Percentiles rank a stretch among this genome's conserved stretches.
Evolutionary conservation across 768 basidiomycete species (phyloP).

Genomic region (Strobilomyces echinocephalus): DNA sequence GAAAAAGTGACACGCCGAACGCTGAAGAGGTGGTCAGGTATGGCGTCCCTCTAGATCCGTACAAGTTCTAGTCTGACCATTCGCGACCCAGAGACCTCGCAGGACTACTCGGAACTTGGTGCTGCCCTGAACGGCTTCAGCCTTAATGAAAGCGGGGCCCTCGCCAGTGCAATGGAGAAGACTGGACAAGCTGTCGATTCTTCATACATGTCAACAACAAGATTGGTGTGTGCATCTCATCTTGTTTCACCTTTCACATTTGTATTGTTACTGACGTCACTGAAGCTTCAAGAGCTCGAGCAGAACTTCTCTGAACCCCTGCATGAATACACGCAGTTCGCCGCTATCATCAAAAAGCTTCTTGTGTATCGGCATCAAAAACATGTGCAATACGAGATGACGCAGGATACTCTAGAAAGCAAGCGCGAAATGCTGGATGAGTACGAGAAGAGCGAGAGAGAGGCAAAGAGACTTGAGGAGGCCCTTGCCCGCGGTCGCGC

Average conservation of each 20-base stretch:
- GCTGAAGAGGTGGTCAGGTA: constrained; percentile 93
- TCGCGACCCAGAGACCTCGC: constrained; percentile 56
- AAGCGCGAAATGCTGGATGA: constrained; percentile 85
- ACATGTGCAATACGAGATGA: constrained; percentile 96
- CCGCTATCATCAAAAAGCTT: constrained; percentile 88
- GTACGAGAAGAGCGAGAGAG: constrained; percentile 87
- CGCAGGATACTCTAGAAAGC: constrained; percentile 80
- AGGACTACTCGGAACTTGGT: constrained; percentile 88
- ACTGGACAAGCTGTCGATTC: constrained; percentile 95
- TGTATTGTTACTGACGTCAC: constrained; percentile 7
- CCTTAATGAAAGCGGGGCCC: constrained; percentile 69
- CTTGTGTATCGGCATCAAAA: constrained; percentile 96
- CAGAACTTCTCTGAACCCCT: constrained; percentile 94
- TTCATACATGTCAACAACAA: constrained; percentile 89
- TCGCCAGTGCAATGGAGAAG: constrained; percentile 88
- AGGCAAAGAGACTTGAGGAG: constrained; percentile 83
- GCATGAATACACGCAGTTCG: constrained; percentile 94
- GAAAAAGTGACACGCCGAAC: constrained; percentile 92
- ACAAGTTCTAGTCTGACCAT: neutral
- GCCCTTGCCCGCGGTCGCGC: constrained; percentile 65
- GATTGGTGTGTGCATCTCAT: constrained; percentile 53
- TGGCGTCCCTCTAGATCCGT: constrained; percentile 20
- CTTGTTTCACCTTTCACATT: constrained; percentile 2
- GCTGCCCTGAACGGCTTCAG: constrained; percentile 92
- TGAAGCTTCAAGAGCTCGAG: constrained; percentile 88